Percentiles rank a stretch among this genome's conserved stretches.
These are phyloP conservation scores for Galerina marginata DNA, from an alignment of 768 basidiomycete species.

Conservation along the genomic window DNA sequence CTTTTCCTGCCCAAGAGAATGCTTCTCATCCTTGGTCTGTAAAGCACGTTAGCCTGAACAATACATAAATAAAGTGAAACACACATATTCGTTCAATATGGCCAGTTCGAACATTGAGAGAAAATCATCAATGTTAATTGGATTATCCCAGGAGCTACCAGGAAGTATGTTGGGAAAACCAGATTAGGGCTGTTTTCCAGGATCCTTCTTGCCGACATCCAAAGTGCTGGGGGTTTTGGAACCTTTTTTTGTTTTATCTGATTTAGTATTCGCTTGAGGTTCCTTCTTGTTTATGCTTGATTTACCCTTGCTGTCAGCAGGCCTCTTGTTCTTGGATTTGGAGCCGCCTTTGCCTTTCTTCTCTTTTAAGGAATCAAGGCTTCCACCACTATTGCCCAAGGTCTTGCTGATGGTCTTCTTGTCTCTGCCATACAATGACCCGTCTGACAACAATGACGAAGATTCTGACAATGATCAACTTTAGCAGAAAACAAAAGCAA, in stretches of 20 bases:
- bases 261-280: too few species aligned
- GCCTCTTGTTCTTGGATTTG: too few species aligned
- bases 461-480: too few species aligned
- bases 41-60: neutral
- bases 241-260: neutral
- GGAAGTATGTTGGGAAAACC: neutral
- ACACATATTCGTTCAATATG: slow-evolving; percentile 6
- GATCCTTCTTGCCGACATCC: neutral
- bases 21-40: slow-evolving; percentile 5
- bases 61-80: neutral
- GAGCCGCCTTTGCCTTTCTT: too few species aligned
- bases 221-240: neutral
- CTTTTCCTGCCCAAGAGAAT: neutral
- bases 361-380: too few species aligned
- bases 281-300: too few species aligned
- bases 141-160: slow-evolving; percentile 2
- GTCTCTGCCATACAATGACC: too few species aligned
- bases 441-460: too few species aligned
- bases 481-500: too few species aligned
- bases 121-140: slow-evolving; percentile 6
- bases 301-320: too few species aligned
- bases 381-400: too few species aligned
- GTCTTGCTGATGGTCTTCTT: too few species aligned
- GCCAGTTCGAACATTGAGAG: slow-evolving; percentile 5
- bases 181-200: neutral